phyloP scores from a whole-genome alignment of 2,329 filamentous ascomycete genomes.

The Sphaerulina populicola region DNA sequence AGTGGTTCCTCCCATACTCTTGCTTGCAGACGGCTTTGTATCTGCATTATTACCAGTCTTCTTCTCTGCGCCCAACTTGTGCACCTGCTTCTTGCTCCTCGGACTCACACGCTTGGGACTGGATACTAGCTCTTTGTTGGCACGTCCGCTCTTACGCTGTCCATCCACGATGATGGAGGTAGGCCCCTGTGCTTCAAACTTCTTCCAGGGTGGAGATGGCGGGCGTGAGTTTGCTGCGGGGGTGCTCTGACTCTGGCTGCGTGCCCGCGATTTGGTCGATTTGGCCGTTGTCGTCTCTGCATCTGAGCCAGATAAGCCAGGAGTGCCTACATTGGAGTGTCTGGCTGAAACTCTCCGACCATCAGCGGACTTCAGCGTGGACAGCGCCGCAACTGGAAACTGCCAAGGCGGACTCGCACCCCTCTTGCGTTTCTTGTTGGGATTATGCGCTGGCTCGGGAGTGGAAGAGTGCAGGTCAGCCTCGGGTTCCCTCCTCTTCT shows the following conservation, averaged over 20 bases:
- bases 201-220: constrained; percentile 89
- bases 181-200: constrained; percentile 71
- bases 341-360: constrained; percentile 30
- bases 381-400: constrained; percentile 26
- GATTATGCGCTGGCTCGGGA: constrained; percentile 9
- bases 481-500: constrained; percentile 26
- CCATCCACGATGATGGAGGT: constrained; percentile 67
- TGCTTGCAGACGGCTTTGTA: constrained; percentile 13
- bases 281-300: constrained; percentile 2
- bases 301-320: constrained; percentile 22
- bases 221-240: constrained; percentile 36
- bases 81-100: constrained; percentile 27
- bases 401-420: constrained; percentile 28
- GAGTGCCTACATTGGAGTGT: constrained; percentile 23
- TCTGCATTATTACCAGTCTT: constrained; percentile 10
- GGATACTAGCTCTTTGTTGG: constrained; percentile 35
- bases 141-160: constrained; percentile 53
- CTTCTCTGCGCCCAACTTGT: constrained; percentile 21
- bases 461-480: constrained; percentile 17
- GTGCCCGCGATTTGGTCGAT: not conserved
- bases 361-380: constrained; percentile 29
- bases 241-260: constrained; percentile 20
- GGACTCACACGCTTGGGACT: constrained; percentile 28
- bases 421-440: constrained; percentile 56
- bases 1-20: constrained; percentile 15